Conservation (phyloP, 2,329 filamentous ascomycete genomes). For the Arthroderma sp. region DNA sequence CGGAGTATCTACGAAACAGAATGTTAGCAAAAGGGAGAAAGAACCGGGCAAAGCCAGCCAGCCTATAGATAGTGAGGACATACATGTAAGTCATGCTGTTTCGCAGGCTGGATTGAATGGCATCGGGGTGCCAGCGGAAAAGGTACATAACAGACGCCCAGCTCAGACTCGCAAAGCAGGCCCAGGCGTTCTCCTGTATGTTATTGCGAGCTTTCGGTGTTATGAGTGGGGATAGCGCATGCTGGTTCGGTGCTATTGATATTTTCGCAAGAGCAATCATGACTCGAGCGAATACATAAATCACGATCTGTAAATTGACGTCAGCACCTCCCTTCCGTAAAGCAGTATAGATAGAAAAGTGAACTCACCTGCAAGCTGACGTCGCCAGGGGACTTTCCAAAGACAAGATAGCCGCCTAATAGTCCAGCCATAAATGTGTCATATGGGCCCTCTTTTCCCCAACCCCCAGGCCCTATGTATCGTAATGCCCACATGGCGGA, state of each 20-base stretch:
- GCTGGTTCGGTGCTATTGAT: conserved; percentile 50
- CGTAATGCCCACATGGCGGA: conserved; percentile 62
- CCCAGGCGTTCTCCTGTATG: conserved; percentile 69
- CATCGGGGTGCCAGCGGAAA: conserved; percentile 83
- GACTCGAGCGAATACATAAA: conserved; percentile 93
- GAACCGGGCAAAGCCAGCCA: neutral
- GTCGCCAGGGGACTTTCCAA: conserved; percentile 65
- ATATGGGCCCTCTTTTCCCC: conserved; percentile 52
- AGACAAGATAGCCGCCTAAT: conserved; percentile 83
- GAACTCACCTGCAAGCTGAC: conserved; percentile 58
- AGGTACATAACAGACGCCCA: conserved; percentile 95
- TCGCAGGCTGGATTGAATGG: conserved; percentile 77
- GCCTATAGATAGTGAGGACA: conserved; percentile 20
- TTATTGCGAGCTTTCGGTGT: conserved; percentile 32
- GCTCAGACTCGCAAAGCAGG: conserved; percentile 75
- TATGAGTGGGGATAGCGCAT: conserved; percentile 28
- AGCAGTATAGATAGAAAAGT: neutral
- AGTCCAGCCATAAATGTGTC: conserved; percentile 81
- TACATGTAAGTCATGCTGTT: conserved; percentile 98
- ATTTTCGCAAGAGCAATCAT: conserved; percentile 72
- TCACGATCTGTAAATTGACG: conserved; percentile 56
- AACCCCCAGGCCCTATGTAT: conserved; percentile 33
- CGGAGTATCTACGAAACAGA: conserved; percentile 44
- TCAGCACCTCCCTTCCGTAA: conserved; percentile 4
- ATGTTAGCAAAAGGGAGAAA: conserved; percentile 1